phyloP scores from a whole-genome alignment of 208 protist species.

The Tritrichomonas foetus region DNA sequence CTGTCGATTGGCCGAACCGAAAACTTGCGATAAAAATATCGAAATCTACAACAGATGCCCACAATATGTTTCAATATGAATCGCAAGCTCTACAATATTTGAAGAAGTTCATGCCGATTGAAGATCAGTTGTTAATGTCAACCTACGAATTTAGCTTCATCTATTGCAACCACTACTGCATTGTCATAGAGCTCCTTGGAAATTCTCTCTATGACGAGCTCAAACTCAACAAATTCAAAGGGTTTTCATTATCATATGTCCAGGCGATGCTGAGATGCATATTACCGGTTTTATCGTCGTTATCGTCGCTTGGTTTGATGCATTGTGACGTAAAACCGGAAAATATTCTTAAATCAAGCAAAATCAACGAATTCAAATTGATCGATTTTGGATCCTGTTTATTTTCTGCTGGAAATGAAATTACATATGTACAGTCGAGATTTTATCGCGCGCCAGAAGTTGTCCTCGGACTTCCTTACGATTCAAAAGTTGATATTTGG shows the following conservation, averaged over 20 bases:
- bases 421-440: conserved; percentile 47
- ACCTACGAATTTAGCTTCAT: not conserved
- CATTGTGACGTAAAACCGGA: conserved; percentile 15
- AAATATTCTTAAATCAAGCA: not conserved
- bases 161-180: not conserved
- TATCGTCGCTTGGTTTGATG: not conserved
- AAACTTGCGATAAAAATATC: conserved; percentile 16
- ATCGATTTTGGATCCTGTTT: conserved; percentile 17
- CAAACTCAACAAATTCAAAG: not conserved
- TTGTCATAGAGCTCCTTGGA: not conserved
- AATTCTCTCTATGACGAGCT: not conserved
- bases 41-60: not conserved
- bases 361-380: not conserved
- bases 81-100: not conserved
- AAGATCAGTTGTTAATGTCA: not conserved
- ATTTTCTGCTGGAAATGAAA: not conserved
- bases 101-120: not conserved
- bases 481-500: conserved; percentile 59
- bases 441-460: conserved; percentile 63
- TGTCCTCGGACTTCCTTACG: conserved; percentile 52
- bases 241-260: not conserved
- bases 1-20: not conserved
- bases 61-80: not conserved
- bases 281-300: not conserved
- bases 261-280: not conserved